Evolutionary conservation across 2,329 filamentous ascomycete species (phyloP).

Genomic region (Fusarium denticulatum): DNA sequence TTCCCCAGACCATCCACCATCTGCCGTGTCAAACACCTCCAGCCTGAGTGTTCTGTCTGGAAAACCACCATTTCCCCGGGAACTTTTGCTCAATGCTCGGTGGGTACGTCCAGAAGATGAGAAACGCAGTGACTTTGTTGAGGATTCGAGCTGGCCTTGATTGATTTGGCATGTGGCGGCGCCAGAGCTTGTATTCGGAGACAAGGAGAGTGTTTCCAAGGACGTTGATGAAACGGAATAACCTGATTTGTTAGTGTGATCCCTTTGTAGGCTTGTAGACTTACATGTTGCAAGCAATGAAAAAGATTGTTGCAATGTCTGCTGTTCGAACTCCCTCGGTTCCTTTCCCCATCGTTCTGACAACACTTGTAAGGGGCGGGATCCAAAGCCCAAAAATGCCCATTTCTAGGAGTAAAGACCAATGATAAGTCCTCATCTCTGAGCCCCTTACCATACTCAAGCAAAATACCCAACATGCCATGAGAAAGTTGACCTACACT

Average conservation of each 20-base stretch:
- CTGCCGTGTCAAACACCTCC: background rate
- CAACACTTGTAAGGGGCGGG: conserved; percentile 39
- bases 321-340: conserved; percentile 9
- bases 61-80: conserved; percentile 45
- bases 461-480: conserved; percentile 49
- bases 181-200: conserved; percentile 52
- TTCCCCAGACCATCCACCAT: conserved; percentile 12
- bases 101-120: conserved; percentile 57
- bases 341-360: conserved; percentile 27
- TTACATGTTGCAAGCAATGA: conserved; percentile 53
- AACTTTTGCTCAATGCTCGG: conserved; percentile 53
- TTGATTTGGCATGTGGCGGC: conserved; percentile 46
- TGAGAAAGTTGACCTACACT: conserved; percentile 50
- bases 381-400: conserved; percentile 41
- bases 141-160: conserved; percentile 37
- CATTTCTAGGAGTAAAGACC: conserved; percentile 50
- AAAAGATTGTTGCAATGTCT: conserved; percentile 46
- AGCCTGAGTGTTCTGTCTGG: background rate
- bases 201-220: conserved; percentile 52
- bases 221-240: conserved; percentile 52
- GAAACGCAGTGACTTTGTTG: conserved; percentile 43
- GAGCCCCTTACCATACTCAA: conserved; percentile 49
- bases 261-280: conserved; percentile 11
- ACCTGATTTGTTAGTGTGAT: conserved; percentile 36
- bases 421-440: conserved; percentile 52